These are phyloP conservation scores for Ceratobasidium sp. DNA, from an alignment of 1,284 basidiomycete genomes.

Conservation along the genomic window DNA sequence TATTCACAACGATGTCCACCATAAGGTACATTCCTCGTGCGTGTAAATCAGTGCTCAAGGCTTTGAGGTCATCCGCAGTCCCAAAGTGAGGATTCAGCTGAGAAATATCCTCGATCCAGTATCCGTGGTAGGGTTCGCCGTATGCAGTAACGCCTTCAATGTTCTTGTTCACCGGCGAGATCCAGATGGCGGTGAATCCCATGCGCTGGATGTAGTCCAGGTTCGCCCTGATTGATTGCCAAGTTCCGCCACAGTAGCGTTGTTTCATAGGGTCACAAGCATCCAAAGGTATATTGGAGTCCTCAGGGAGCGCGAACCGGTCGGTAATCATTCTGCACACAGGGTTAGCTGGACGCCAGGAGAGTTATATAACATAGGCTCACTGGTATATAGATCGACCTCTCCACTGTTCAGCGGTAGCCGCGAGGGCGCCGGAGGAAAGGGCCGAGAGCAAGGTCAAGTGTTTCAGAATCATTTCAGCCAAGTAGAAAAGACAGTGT, in stretches of 20 bases:
- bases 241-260: constrained; percentile 78
- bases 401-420: constrained; percentile 45
- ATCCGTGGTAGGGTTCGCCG: constrained; percentile 73
- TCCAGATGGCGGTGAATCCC: constrained; percentile 75
- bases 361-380: background rate
- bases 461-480: constrained; percentile 28
- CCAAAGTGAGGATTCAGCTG: constrained; percentile 74
- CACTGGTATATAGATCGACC: constrained; percentile 45
- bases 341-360: constrained; percentile 43
- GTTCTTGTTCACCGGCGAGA: constrained; percentile 67
- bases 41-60: constrained; percentile 68
- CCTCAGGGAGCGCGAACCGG: constrained; percentile 67
- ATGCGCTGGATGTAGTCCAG: constrained; percentile 79
- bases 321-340: constrained; percentile 69
- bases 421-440: constrained; percentile 28
- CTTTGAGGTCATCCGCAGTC: constrained; percentile 69
- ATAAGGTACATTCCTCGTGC: constrained; percentile 75
- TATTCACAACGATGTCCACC: constrained; percentile 81
- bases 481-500: constrained; percentile 13
- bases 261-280: constrained; percentile 63
- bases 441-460: constrained; percentile 12
- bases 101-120: constrained; percentile 69
- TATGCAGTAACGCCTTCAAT: constrained; percentile 72
- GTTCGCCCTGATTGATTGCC: constrained; percentile 74
- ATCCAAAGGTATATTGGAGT: constrained; percentile 58